Conservation (phyloP, 139 green algal genomes). For the Volvox reticuliferus region DNA sequence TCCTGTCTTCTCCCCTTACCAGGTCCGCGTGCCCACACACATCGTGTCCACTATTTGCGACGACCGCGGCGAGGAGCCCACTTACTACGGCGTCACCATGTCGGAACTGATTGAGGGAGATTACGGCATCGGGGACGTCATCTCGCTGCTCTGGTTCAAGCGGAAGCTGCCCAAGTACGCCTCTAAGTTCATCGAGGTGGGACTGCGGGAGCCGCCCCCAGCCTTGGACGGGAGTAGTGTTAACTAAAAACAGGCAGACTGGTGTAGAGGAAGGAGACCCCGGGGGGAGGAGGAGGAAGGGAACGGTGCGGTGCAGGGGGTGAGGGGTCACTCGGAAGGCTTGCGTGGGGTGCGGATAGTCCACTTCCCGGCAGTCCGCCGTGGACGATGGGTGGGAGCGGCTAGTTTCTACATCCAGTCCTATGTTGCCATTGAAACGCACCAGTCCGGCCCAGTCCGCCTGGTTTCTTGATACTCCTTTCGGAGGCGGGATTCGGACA, state of each 20-base stretch:
- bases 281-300: too few species aligned
- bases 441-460: too few species aligned
- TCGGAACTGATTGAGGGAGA: constrained; percentile 88
- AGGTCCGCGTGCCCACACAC: constrained; percentile 92
- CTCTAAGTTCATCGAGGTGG: constrained; percentile 95
- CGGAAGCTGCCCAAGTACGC: constrained; percentile 90
- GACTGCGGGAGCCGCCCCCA: background rate
- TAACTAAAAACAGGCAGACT: background rate
- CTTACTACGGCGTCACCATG: constrained; percentile 78
- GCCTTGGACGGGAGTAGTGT: background rate
- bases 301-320: background rate
- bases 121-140: constrained; percentile 90
- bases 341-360: too few species aligned
- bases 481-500: too few species aligned
- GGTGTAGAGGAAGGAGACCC: background rate
- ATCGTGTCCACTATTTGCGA: constrained; percentile 95
- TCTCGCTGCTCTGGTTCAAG: constrained; percentile 94
- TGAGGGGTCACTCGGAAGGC: background rate
- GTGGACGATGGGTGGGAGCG: too few species aligned
- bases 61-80: constrained; percentile 94
- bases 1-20: background rate
- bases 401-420: too few species aligned
- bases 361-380: too few species aligned
- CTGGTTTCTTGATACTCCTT: too few species aligned
- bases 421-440: too few species aligned